Evolutionary conservation across 495 filamentous ascomycete species (phyloP).

Genomic region (Friedmanniomyces simplex): DNA sequence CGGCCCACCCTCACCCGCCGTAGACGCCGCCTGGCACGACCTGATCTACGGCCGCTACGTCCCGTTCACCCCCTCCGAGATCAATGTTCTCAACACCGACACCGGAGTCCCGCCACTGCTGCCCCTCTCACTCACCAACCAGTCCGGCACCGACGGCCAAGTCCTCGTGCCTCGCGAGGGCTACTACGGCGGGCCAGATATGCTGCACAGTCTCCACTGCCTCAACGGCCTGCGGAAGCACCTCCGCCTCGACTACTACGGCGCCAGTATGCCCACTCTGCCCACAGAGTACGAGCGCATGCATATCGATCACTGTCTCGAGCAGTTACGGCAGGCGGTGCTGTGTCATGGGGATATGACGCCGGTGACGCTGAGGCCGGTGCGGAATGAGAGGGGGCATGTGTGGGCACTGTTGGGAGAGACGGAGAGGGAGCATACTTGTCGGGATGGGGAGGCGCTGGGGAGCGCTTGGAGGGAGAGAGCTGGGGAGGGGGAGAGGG

Average conservation of each 20-base stretch:
- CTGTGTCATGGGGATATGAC: slow-evolving; percentile 12
- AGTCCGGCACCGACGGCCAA: background rate
- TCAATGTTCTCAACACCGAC: background rate
- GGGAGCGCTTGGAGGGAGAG: background rate
- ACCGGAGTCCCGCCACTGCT: background rate
- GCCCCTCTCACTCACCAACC: background rate
- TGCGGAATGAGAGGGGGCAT: background rate
- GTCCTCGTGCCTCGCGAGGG: background rate
- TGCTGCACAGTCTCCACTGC: slow-evolving; percentile 12
- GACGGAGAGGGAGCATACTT: slow-evolving; percentile 5
- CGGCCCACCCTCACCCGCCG: background rate
- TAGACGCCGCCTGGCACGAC: slow-evolving; percentile 9
- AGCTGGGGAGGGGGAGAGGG: background rate
- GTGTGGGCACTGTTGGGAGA: background rate
- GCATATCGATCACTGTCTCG: slow-evolving; percentile 9
- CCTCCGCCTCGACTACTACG: slow-evolving; percentile 1
- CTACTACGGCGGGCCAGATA: slow-evolving; percentile 10
- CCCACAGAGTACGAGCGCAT: background rate
- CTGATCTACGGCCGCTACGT: slow-evolving; percentile 11
- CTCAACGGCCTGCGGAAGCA: slow-evolving; percentile 1
- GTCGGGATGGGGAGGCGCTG: slow-evolving; percentile 3
- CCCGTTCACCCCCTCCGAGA: background rate
- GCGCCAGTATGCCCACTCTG: background rate
- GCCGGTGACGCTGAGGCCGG: slow-evolving; percentile 8
- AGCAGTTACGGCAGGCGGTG: slow-evolving; percentile 8